Base-by-base conservation (phyloP, 495 filamentous ascomycete genomes). In the Xylaria castorea region DNA sequence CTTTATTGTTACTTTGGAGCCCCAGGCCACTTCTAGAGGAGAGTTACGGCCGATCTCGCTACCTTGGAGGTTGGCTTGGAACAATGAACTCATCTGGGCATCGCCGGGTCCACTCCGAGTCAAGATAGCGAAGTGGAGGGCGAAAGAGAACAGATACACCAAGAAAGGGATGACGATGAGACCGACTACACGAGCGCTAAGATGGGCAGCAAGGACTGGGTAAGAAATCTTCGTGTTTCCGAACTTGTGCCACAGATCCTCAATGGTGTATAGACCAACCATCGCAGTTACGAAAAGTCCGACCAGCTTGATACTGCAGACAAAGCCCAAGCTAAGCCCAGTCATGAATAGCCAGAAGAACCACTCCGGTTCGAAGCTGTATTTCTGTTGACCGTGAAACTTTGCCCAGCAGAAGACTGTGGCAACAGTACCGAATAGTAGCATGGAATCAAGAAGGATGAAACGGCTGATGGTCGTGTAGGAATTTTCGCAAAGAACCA, bases 401-500 rank as follows among this genome's bases (percentile, higher is more conserved):
- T 92, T 93, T 71, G 96, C 91, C 93, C 95, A 99, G 86, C 95
- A 97, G 74, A 99, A 87, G 50, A 95, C 92, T 20, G 96, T 98
- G 1, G 94, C 96, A 75, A 98, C 96, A 27, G 96, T 99, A 81
- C 98, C 98, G 84, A 94, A 98, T 25, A 99, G 88, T 22, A 99
- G 88, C 96, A 99, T 99, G 2, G 96, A 98, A 78, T 99, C 96
- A 62, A 99, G 88, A 27, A 99, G 90, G 76, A 99, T 98, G 80
- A 99, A 99, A 75, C 96, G 88, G 82, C 94, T 97, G 82, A 99
- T 99, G 9, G 96, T 98, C 66, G 96, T 96, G 82, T 99, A 99
- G 44, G 95, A 98, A 81, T 98, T 99, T 78, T 99, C 96, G 84
- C 93, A 98, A 38, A 99, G 87, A 69, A 99, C 97, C 94, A 97